These are phyloP conservation scores for Pelargonium australe DNA, from an alignment of 441 rosid species.

Conservation along the genomic window DNA sequence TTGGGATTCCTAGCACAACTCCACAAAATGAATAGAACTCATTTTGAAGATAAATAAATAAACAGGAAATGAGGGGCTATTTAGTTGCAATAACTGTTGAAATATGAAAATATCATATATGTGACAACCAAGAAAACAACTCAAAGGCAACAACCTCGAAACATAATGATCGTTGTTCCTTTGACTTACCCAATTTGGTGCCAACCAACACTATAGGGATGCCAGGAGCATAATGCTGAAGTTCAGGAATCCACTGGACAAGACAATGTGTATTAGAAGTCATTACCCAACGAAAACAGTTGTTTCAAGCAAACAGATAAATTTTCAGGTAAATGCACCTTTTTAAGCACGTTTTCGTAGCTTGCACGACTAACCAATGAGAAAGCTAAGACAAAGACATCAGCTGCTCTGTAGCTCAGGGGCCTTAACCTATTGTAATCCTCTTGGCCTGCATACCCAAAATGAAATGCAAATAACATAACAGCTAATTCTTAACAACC, in stretches of 20 bases:
- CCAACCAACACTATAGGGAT: constrained; percentile 88
- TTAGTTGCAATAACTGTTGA: neutral
- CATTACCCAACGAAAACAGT: constrained; percentile 4
- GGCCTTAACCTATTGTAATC: constrained; percentile 97
- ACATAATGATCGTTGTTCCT: neutral
- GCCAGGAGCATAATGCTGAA: constrained; percentile 86
- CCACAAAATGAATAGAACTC: neutral
- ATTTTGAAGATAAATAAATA: neutral
- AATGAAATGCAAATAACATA: constrained; percentile 6
- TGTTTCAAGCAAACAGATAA: constrained; percentile 7
- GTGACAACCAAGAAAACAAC: neutral
- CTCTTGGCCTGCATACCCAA: constrained; percentile 51
- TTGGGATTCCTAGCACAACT: neutral
- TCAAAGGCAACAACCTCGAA: neutral
- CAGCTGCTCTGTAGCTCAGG: constrained; percentile 94
- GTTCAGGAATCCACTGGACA: constrained; percentile 93
- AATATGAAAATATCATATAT: neutral
- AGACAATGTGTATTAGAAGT: constrained; percentile 24
- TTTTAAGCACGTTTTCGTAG: constrained; percentile 89
- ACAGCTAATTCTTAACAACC: neutral
- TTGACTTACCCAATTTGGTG: constrained; percentile 75
- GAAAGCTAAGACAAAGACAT: constrained; percentile 83
- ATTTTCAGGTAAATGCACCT: constrained; percentile 40
- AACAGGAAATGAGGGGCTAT: neutral
- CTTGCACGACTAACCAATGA: constrained; percentile 88